Evolutionary conservation across 2,329 filamentous ascomycete species (phyloP), one percentile per base, ranked within the genome.

Genomic region (Dissoconium aciculare): DNA sequence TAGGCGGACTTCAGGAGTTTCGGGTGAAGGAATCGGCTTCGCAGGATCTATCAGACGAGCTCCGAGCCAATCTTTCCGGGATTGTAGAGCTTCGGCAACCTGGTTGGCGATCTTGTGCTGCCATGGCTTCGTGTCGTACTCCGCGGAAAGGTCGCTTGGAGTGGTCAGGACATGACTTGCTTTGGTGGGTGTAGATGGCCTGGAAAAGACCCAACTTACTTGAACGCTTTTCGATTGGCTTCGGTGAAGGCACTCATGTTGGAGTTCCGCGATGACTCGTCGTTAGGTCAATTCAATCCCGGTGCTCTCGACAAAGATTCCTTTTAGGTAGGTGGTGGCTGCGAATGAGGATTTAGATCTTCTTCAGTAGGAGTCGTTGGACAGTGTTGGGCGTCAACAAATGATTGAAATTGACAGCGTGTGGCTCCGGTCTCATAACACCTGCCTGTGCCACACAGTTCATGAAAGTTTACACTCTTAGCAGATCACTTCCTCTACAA

Each of bases 181-280:
- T 12, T 25, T n/a, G 6, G 8, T 23, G 10, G 11, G 15, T 11
- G 14, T 14, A 15, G 25, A 23, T 17, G 15, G 14, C 14, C 17
- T 12, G 14, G 11, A 19, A 14, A 11, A 16, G n/a, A 14, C 10
- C 11, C 1, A 3, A 36, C 36, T 28, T 34, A 51, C 50, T 54
- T 41, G 36, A 52, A 53, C 3, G 49, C 49, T 24, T 48, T 41
- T 15, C 49, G 36, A 33, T 54, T 54, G 23, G 49, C 46, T 38
- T 52, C 50, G 14, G 50, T 49, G 35, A 53, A 47, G 5, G 44
- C 44, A 25, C 41, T 45, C 51, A 54, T 54, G 26, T 10, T 39
- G 33, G 19, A 11, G 16, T 8, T 8, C n/a, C n/a, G 19, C 19
- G n/a, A 23, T 23, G 19, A n/a, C n/a, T 23, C n/a, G n/a, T n/a